These are phyloP conservation scores for Colletotrichum sp. DNA, from an alignment of 2,329 filamentous ascomycete genomes.

Conservation along the genomic window DNA sequence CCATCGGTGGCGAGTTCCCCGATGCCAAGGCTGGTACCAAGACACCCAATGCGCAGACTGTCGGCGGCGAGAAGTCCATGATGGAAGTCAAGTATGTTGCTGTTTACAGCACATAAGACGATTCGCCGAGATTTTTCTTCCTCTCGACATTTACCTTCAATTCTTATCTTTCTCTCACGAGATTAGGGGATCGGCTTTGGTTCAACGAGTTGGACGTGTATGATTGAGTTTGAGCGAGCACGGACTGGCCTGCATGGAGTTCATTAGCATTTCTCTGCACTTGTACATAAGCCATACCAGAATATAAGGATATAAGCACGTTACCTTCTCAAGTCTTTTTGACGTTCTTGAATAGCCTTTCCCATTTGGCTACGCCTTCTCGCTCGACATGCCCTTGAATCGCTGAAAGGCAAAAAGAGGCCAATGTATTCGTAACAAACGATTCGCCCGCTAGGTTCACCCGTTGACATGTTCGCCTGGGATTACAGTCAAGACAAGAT, in stretches of 20 bases:
- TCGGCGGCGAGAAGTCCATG: constrained; percentile 32
- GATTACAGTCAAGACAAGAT: too few relatives aligned
- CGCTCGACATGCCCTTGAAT: background rate
- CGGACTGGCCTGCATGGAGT: background rate
- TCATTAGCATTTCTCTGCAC: background rate
- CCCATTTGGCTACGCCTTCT: background rate
- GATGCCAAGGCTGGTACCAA: constrained; percentile 33
- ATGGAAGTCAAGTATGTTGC: constrained; percentile 46
- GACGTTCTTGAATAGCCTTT: background rate
- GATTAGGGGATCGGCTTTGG: background rate
- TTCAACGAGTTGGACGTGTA: background rate
- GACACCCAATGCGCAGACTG: constrained; percentile 37
- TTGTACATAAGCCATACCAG: background rate
- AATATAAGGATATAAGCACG: background rate
- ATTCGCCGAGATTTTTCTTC: background rate
- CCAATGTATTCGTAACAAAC: too few relatives aligned
- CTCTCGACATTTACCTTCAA: background rate
- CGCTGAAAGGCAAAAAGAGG: background rate
- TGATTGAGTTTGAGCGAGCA: background rate
- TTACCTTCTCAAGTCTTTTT: background rate
- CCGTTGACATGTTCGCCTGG: too few relatives aligned
- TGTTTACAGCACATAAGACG: constrained; percentile 28
- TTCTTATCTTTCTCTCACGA: background rate
- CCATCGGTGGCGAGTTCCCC: constrained; percentile 42
- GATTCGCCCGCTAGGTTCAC: too few relatives aligned